Evolutionary conservation across 345 rosid genomes (phyloP).

Genomic region (Salix koriyanagi): DNA sequence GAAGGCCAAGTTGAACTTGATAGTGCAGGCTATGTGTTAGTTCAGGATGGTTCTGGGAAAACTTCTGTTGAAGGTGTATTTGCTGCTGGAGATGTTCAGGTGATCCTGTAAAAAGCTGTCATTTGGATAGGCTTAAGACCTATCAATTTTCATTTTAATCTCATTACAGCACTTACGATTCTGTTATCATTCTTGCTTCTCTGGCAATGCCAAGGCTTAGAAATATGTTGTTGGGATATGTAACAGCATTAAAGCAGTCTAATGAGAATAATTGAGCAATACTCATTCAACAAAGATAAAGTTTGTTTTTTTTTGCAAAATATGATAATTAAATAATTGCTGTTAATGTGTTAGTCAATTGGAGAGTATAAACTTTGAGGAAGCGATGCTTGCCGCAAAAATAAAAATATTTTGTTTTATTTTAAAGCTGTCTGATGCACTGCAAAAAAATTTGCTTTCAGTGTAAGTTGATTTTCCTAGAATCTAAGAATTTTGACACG

Average conservation of each 20-base stretch:
- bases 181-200: too few relatives aligned
- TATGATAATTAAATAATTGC: neutral
- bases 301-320: slow-evolving; percentile 1
- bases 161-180: too few relatives aligned
- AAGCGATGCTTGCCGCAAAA: neutral
- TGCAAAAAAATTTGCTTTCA: neutral
- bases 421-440: neutral
- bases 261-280: neutral
- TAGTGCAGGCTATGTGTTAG: slow-evolving; percentile 69
- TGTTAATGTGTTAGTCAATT: neutral
- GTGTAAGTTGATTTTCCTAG: neutral
- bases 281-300: neutral
- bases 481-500: neutral
- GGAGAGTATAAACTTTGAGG: neutral
- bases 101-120: slow-evolving; percentile 22
- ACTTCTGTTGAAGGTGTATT: slow-evolving; percentile 91
- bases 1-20: slow-evolving; percentile 95
- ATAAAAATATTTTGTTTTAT: neutral
- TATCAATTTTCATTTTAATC: neutral
- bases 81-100: slow-evolving; percentile 99
- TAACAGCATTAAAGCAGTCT: neutral
- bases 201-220: neutral
- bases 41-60: slow-evolving; percentile 68
- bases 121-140: neutral
- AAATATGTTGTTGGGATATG: neutral